Evolutionary conservation across 192 early-diverging fungal genomes (phyloP), one percentile per base, ranked within the genome.

Genomic region (Diversispora eburnea): DNA sequence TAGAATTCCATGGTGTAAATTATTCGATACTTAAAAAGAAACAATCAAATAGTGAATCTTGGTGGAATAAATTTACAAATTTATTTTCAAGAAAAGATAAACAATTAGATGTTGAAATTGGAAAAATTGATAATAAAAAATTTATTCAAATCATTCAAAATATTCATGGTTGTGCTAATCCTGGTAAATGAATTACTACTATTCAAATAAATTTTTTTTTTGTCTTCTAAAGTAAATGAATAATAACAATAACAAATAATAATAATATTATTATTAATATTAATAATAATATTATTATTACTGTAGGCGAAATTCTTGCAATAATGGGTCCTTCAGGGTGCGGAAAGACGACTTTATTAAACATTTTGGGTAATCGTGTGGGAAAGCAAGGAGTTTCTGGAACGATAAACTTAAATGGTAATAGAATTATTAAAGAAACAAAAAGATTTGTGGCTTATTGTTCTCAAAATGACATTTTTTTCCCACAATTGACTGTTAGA

Each of bases 321-420:
- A 87, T 91, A 62, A 83, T 91, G 79, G 89, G 89, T 5, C 86
- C 87, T 0, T 86, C 85, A 42, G 68, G 68, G 12, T 57, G 68
- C 19, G 89, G 89, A 41, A 91, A 91, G 73, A 88, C 89, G 12
- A 87, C 88, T 4, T 65, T 91, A 60, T 79, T 91, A 15, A 88
- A 89, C 54, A 45, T 90, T 42, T 67, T 90, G 13, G 89, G 88
- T 5, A 89, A 77, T 61, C 77, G 80, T 3, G 88, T 67, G 76
- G 85, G 64, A 54, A 80, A 33, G 63, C 83, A 68, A 63, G 73
- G 55, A 79, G 89, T 41, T 67, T 69, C 43, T 9, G 68, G 68
- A 43, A 70, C 52, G 8, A 57, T 70, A 42, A 54, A 15, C 8
- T 4, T 70, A 7, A 70, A 70, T 58, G 68, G 68, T 41, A 17